phyloP scores from a whole-genome alignment of 257 asterid species.

The Nicotiana paniculata region DNA sequence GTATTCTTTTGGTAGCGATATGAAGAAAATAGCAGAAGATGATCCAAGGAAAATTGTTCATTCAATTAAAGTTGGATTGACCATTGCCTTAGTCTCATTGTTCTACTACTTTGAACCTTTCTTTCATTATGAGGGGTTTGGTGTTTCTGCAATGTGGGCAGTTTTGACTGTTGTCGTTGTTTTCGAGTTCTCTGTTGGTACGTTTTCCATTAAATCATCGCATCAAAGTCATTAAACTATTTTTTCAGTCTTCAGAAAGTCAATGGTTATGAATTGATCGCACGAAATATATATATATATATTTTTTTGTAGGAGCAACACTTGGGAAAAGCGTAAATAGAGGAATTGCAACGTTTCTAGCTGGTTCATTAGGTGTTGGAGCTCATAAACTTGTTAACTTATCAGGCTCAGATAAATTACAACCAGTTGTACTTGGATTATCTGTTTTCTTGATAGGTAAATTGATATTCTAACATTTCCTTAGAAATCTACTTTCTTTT shows the following conservation, averaged over 20 bases:
- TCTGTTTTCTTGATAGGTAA: constrained; percentile 67
- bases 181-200: constrained; percentile 72
- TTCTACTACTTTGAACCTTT: constrained; percentile 64
- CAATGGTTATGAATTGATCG: neutral
- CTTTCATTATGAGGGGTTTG: constrained; percentile 40
- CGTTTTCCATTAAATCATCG: neutral
- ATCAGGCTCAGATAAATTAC: constrained; percentile 39
- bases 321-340: constrained; percentile 70
- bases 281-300: no score
- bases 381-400: constrained; percentile 49
- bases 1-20: neutral
- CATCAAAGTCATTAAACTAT: neutral
- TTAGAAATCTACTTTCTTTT: neutral
- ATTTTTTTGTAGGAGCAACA: constrained; percentile 50
- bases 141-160: constrained; percentile 81
- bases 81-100: constrained; percentile 57
- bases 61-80: constrained; percentile 68
- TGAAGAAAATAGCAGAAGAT: constrained; percentile 39
- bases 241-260: no score
- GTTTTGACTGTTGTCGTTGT: constrained; percentile 74
- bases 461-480: neutral
- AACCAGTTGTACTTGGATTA: constrained; percentile 52
- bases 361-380: constrained; percentile 65
- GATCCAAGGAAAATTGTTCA: constrained; percentile 67
- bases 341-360: constrained; percentile 66